These are phyloP conservation scores for Xylaria intraflava DNA, from an alignment of 495 filamentous ascomycete species.

Conservation along the genomic window DNA sequence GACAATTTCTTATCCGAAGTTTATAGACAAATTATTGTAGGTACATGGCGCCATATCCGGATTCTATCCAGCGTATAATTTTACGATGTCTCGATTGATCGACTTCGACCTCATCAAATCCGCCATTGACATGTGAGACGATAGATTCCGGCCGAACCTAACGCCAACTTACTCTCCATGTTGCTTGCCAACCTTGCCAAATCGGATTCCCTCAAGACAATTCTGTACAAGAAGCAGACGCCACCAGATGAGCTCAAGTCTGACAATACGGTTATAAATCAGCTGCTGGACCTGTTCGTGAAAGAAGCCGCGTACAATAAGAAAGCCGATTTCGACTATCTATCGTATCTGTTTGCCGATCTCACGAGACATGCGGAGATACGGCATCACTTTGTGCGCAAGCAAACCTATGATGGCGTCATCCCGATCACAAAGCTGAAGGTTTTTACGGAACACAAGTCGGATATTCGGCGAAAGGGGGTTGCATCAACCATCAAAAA, in stretches of 20 bases:
- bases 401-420: constrained; percentile 68
- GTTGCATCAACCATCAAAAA: constrained; percentile 93
- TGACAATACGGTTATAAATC: constrained; percentile 70
- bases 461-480: constrained; percentile 71
- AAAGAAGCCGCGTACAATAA: constrained; percentile 79
- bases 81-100: neutral
- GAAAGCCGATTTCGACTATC: constrained; percentile 81
- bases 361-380: constrained; percentile 70
- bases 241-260: constrained; percentile 57
- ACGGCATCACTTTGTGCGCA: constrained; percentile 66
- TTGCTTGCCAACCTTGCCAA: constrained; percentile 88
- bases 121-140: constrained; percentile 8
- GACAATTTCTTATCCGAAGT: constrained; percentile 73
- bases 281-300: constrained; percentile 92
- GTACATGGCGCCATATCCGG: constrained; percentile 31
- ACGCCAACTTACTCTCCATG: constrained; percentile 83
- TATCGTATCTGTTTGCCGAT: constrained; percentile 90
- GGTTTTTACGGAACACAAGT: constrained; percentile 86
- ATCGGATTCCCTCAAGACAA: constrained; percentile 58
- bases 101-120: neutral
- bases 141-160: constrained; percentile 51
- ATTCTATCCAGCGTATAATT: neutral
- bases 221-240: constrained; percentile 57
- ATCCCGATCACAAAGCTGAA: constrained; percentile 80
- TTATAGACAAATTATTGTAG: constrained; percentile 66